phyloP scores from a whole-genome alignment of 2,329 filamentous ascomycete species.

The Alternaria gaisen region DNA sequence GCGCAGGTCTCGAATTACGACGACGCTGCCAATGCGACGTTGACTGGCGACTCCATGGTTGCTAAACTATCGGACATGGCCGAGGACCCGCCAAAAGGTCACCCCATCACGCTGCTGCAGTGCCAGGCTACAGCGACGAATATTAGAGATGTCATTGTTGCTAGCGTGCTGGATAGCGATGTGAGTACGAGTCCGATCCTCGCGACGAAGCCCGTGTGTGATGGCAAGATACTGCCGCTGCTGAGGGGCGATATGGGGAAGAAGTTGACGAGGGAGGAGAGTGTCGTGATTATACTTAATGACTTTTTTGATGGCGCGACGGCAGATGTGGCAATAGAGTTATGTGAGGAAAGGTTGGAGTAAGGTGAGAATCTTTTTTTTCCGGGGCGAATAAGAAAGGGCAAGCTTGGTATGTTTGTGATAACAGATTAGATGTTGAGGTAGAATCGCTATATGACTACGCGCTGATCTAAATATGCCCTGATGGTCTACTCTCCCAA shows the following conservation, averaged over 20 bases:
- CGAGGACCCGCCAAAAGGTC: slow-evolving; percentile 26
- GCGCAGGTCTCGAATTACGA: slow-evolving; percentile 46
- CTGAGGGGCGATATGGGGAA: slow-evolving; percentile 54
- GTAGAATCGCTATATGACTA: too few species aligned
- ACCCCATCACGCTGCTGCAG: slow-evolving; percentile 49
- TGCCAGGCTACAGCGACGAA: slow-evolving; percentile 63
- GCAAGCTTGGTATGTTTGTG: too few species aligned
- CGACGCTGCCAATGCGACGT: slow-evolving; percentile 43
- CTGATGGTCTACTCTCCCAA: too few species aligned
- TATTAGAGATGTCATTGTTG: slow-evolving; percentile 58
- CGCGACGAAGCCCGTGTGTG: slow-evolving; percentile 60
- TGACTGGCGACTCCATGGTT: slow-evolving; percentile 43
- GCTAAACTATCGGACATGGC: slow-evolving; percentile 33
- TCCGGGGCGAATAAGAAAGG: too few species aligned
- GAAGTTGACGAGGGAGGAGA: slow-evolving; percentile 51
- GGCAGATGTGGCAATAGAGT: slow-evolving; percentile 56
- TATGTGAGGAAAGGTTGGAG: slow-evolving; percentile 52
- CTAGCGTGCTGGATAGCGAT: slow-evolving; percentile 57
- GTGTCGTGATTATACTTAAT: slow-evolving; percentile 59
- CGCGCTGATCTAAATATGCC: too few species aligned
- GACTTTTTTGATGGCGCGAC: slow-evolving; percentile 63
- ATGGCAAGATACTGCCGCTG: slow-evolving; percentile 60
- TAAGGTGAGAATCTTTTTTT: too few species aligned
- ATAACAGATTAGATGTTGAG: too few species aligned
- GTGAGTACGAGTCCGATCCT: slow-evolving; percentile 57